Percentiles rank a stretch among this genome's conserved stretches.
Conservation (phyloP, 768 basidiomycete genomes). For the Cubamyces sp. region DNA sequence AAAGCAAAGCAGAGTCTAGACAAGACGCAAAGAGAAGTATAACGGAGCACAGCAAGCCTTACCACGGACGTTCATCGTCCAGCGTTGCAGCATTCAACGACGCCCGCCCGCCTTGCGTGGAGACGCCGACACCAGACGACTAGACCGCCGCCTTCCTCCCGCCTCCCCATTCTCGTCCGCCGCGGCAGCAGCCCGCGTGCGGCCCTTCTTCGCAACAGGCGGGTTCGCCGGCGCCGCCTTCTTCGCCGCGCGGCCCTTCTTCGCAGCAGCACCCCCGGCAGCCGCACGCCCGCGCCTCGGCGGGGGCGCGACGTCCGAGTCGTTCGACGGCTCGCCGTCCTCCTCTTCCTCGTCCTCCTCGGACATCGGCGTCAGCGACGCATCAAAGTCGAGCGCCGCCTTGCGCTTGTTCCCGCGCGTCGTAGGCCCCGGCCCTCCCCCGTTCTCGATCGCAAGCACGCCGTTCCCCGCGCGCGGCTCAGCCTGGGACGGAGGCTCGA, state of each 20-base stretch:
- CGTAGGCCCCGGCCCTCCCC: too few species aligned
- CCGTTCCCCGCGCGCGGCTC: too few species aligned
- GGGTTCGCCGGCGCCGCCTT: conserved; percentile 6
- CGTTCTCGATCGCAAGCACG: too few species aligned
- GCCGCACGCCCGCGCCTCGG: conserved; percentile 3
- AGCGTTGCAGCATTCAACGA: conserved; percentile 6
- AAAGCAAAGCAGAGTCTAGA: background rate
- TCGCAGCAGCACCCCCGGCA: background rate
- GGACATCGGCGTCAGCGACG: conserved; percentile 28
- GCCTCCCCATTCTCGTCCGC: background rate
- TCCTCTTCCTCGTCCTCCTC: conserved; percentile 27
- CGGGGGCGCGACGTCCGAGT: background rate
- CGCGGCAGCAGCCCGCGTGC: background rate
- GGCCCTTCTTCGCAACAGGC: conserved; percentile 2
- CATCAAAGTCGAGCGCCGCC: conserved; percentile 37
- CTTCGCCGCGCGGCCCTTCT: conserved; percentile 7
- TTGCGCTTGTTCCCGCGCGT: conserved; percentile 35
- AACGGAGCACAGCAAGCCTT: background rate
- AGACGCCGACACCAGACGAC: conserved; percentile 6
- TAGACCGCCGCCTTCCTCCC: conserved; percentile 12
- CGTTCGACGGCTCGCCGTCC: conserved; percentile 6
- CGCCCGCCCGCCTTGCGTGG: conserved; percentile 14
- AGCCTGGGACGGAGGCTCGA: too few species aligned
- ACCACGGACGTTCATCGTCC: background rate
- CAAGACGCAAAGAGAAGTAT: background rate